phyloP scores from a whole-genome alignment of 495 filamentous ascomycete genomes.

The Daldinia vernicosa region DNA sequence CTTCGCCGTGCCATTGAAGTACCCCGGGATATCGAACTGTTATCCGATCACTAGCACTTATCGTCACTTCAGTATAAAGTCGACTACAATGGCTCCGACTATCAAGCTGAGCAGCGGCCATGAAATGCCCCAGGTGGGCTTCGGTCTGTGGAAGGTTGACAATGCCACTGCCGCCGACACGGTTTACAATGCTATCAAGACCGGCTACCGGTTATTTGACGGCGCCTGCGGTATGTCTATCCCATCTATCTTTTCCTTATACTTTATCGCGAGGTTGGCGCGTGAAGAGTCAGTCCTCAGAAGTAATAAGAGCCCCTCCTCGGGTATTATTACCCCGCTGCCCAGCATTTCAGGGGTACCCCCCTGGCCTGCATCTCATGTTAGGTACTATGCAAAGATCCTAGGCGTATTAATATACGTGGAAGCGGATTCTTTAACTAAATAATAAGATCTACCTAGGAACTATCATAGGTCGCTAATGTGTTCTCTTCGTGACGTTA shows the following conservation, averaged over 20 bases:
- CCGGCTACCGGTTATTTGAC: slow-evolving; percentile 86
- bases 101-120: slow-evolving; percentile 83
- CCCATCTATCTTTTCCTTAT: not conserved
- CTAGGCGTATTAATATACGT: slow-evolving; percentile 22
- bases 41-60: slow-evolving; percentile 7
- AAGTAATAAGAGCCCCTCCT: slow-evolving; percentile 42
- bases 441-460: slow-evolving; percentile 19
- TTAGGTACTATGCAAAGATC: no score
- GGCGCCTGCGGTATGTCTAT: slow-evolving; percentile 77
- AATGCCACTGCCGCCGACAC: slow-evolving; percentile 78
- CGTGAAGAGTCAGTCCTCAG: slow-evolving; percentile 16
- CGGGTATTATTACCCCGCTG: slow-evolving; percentile 43
- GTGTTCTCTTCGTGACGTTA: slow-evolving; percentile 45
- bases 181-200: slow-evolving; percentile 90
- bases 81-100: slow-evolving; percentile 58
- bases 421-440: slow-evolving; percentile 2
- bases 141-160: slow-evolving; percentile 87
- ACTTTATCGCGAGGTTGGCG: slow-evolving; percentile 14
- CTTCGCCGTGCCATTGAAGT: slow-evolving; percentile 19
- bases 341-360: slow-evolving; percentile 12
- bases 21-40: slow-evolving; percentile 14
- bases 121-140: slow-evolving; percentile 88
- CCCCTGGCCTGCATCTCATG: not conserved
- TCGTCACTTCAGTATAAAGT: slow-evolving; percentile 28
- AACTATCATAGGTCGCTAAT: slow-evolving; percentile 25